Base-by-base conservation (phyloP, 176 grass and related monocot species). In the Carex myosuroides region DNA sequence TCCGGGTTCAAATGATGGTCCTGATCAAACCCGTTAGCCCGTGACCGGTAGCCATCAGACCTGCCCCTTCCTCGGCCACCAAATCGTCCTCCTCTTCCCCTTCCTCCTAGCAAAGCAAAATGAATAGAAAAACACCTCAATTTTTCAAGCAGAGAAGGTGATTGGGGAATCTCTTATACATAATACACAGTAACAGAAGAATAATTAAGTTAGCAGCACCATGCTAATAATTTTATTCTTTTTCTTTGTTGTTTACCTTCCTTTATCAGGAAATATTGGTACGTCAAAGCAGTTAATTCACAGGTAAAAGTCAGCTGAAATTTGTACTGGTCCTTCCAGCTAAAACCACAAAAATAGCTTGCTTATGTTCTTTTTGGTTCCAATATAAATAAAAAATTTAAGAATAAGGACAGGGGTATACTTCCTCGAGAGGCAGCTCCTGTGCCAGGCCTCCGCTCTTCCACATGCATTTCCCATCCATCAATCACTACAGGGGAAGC, bases 401-500 rank as follows among this genome's bases (percentile, higher is more conserved):
- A 9, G 63, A 24, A 37, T 60, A 48, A 64, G 75, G 3, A 67
- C 56, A 84, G 5, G 5, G 73, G 87, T 90, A 86, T 88, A 97
- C 94, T 94, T 84, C 94, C 92, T 75, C 94, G 88, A 89, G 90
- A 85, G 22, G 35, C 21, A 60, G 89, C 83, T 60, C 91, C 91
- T 69, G 88, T 94, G 85, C 91, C 93, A 85, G 88, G 90, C 48
- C 89, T 97, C 85, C 94, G 83, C 83, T 97, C 91, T 88, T 97
- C 94, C 3, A 97, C 94, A 86, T 97, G 93, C 87, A 97, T 90
- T 87, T 90, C 79, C 26, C 92, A 84, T n/a, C 94, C 92, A 20
- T 92, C 93, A 89, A 97, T 90, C 80, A 92, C 86, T 75, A 97
- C 83, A 42, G 92, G 90, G 29, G 94, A 86, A 66, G 92, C 94